Evolutionary conservation across 306 rosid species (phyloP), one percentile per base, ranked within the genome.

Genomic region (Ceratonia siliqua): DNA sequence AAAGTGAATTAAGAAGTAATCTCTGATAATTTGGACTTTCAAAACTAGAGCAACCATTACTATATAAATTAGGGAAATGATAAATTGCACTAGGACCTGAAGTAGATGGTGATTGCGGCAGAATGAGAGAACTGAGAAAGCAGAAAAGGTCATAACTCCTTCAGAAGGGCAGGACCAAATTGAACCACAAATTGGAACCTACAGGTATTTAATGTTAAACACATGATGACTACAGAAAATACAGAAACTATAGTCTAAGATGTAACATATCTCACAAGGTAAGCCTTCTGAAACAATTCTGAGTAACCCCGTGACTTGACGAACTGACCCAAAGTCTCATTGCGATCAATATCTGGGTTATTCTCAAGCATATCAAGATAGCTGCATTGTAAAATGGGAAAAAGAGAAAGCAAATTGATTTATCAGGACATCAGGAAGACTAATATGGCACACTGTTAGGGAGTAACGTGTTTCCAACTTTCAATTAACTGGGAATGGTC

Each of bases 181-280:
- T 50, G 98, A 93, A 62, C 94, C 92, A 68, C 98, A 93, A 36
- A 93, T 69, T 41, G 98, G 98, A 82, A 86, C 72, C 96, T 91
- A 45, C 13, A 84, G 2, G n/a, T 49, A 63, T 39, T 50, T 20
- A 15, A 28, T 49, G 64, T 68, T 59, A 36, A 30, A 62, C 11
- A 32, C 30, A 30, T 8, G 14, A 62, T 36, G 33, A 18, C 14
- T 43, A 62, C 2, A 49, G 38, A 28, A 5, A 5, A 45, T 2
- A 75, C 18, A 63, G 32, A 24, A 48, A 57, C 4, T 27, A 5
- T 32, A 50, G 42, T 56, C 27, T 25, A 55, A 52, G 62, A 21
- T 54, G 66, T 64, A 2, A 25, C 45, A 41, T 50, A 73, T 75
- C 92, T 87, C 62, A 91, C 98, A 73, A 93, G 93, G 67, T 91